Base-by-base conservation (phyloP, 2,329 filamentous ascomycete species). In the Escovopsis weberi region DNA sequence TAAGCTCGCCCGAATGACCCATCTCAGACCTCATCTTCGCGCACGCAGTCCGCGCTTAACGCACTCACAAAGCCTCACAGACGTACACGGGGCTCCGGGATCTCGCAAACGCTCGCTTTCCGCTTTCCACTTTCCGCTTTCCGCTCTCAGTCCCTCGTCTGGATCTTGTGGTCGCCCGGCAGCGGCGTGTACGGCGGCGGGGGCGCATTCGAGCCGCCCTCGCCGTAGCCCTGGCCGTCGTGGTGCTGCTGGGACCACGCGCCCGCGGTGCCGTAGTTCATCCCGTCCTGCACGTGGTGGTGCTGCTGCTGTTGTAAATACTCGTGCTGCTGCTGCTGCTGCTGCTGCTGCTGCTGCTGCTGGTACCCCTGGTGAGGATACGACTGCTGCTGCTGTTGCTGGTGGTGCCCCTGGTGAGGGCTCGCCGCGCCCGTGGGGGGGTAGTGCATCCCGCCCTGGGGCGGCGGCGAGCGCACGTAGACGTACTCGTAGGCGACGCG, bases 141-240 rank as follows among this genome's bases (percentile, higher is more conserved):
- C 15, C 15, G 15, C 15, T 15, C 15, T 15, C 15, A 62, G 4
- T 59, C 54, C 18, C 50, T 50, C 9, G 57, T 53, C 70, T 96
- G 91, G 40, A 95, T 71, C 74, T 96, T 96, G 63, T 95, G 67
- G 58, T 96, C 89, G 1, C 85, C 87, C 54, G 80, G 81, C 45
- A 95, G 81, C 39, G 86, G 89, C 63, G 95, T 85, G 12, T 84
- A 82, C 4, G 91, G 89, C 36, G 89, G 88, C 33, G 75, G 36
- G 11, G 65, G 65, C 39, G 67, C 56, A 50, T 55, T 51, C 9
- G 57, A 56, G 38, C 57, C 53, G 6, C 69, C 61, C 54, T 67
- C 63, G 48, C 65, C 67, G 19, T 59, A 57, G 41, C 58, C 53
- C 15, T 53, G 53, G 47, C 62, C 50, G 4, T 52, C 53, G 33